Evolutionary conservation across 2,329 filamentous ascomycete genomes (phyloP), one percentile per base, ranked within the genome.

Genomic region (Aspergillus eucalypticola): DNA sequence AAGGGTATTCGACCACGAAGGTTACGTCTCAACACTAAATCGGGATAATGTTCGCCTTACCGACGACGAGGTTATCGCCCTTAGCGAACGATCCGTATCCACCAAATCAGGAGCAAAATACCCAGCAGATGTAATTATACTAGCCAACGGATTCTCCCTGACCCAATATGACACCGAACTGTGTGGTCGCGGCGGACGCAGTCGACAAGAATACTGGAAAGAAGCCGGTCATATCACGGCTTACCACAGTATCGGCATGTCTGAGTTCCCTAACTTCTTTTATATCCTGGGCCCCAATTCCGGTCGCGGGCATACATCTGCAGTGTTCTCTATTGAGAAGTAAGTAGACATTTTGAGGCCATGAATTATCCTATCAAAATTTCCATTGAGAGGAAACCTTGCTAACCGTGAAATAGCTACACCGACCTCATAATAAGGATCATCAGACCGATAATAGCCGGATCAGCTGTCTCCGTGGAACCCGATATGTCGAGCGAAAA

Each of bases 261-360:
- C 61, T 8, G 59, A 57, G 39, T 69, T 68, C 38, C 67, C 67
- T 0, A 68, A 69, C 50, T 63, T 69, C 29, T 69, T 69, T 11
- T 67, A 67, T 6, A 55, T 69, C 7, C 13, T 66, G 8, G 66
- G 66, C 0, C 66, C 65, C 0, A 65, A 68, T 35, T 61, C 61
- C 1, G 61, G 63, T 2, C 54, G 53, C 7, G 61, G 59, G 3
- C 59, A 64, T 52, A 67, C 65, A 0, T 66, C 65, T 2, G 60
- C 60, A 1, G 50, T 66, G 8, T 58, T 58, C n/a, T 49, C 60
- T 2, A 63, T 62, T 10, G 64, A 67, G 23, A 66, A 44, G 64
- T 64, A 58, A 44, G 23, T 23, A 5, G 21, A 23, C 21, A 23
- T 23, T 23, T 3, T 23, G 21, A 23, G 21, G 21, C 21, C 4